These are phyloP conservation scores for Amorphotheca resinae DNA, from an alignment of 495 filamentous ascomycete genomes.

Conservation along the genomic window DNA sequence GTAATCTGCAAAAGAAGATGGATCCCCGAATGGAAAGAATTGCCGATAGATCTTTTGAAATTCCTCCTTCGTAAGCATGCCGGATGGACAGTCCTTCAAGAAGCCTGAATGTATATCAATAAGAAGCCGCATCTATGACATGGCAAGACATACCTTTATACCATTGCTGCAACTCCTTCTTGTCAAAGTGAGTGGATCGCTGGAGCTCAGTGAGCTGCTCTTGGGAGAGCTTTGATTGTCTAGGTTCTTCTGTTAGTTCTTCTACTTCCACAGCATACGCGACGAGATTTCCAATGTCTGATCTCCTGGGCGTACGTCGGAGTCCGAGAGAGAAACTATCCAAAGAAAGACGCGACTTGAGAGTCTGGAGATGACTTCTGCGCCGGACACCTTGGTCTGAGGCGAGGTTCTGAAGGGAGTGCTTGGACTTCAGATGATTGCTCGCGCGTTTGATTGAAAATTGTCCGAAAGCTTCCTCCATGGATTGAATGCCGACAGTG, in stretches of 20 bases:
- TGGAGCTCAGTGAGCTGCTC: slow-evolving; percentile 91
- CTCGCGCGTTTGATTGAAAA: background rate
- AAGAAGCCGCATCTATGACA: background rate
- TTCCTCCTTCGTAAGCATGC: slow-evolving; percentile 92
- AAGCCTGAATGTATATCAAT: slow-evolving; percentile 50
- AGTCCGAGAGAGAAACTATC: background rate
- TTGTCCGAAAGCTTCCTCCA: background rate
- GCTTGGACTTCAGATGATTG: background rate
- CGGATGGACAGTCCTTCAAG: slow-evolving; percentile 93
- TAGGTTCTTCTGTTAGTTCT: background rate
- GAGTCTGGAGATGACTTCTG: background rate
- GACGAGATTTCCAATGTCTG: background rate
- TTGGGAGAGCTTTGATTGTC: slow-evolving; percentile 50
- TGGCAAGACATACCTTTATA: slow-evolving; percentile 69
- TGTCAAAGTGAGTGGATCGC: slow-evolving; percentile 95
- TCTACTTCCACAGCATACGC: background rate
- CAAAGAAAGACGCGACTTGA: background rate
- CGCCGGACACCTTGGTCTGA: background rate
- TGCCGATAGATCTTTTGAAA: slow-evolving; percentile 99
- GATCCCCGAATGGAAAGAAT: slow-evolving; percentile 98
- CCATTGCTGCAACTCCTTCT: slow-evolving; percentile 99
- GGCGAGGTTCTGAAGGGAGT: background rate
- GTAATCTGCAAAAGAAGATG: slow-evolving; percentile 93
- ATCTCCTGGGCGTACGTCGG: background rate
- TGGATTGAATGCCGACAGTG: background rate